A percentile compares a stretch with the other conserved stretches of the same genome.
phyloP scores from a whole-genome alignment of 2,329 filamentous ascomycete species.

The Orbilia ellipsospora region DNA sequence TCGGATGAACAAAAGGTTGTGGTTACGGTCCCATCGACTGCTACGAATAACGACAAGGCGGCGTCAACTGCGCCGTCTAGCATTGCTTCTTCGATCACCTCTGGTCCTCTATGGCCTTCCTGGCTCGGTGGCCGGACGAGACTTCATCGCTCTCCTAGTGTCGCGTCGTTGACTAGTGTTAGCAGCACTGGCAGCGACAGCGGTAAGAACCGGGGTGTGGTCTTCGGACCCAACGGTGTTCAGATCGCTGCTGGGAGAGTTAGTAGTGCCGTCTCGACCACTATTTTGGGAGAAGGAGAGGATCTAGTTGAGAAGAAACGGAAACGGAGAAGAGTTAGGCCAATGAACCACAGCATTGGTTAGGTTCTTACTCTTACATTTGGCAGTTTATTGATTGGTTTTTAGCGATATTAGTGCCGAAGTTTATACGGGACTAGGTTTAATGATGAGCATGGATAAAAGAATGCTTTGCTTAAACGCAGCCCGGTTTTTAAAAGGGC shows the following conservation, averaged over 20 bases:
- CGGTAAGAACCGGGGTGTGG: slow-evolving; percentile 34
- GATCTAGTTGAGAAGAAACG: slow-evolving; percentile 48
- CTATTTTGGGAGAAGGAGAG: slow-evolving; percentile 42
- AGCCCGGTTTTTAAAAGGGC: too few species aligned
- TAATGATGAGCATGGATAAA: slow-evolving; percentile 1
- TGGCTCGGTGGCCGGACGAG: slow-evolving; percentile 43
- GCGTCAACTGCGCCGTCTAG: slow-evolving; percentile 42
- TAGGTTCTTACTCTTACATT: background rate
- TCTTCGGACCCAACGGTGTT: slow-evolving; percentile 45
- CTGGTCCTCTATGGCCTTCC: slow-evolving; percentile 40
- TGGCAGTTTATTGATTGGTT: background rate
- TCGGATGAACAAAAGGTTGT: slow-evolving; percentile 4
- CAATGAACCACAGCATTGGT: slow-evolving; percentile 12
- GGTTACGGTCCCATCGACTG: background rate
- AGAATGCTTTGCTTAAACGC: background rate
- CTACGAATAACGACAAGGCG: slow-evolving; percentile 16
- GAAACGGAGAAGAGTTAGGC: slow-evolving; percentile 11
- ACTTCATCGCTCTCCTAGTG: slow-evolving; percentile 36
- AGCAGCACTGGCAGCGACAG: slow-evolving; percentile 34
- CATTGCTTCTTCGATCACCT: slow-evolving; percentile 33
- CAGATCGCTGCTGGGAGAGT: slow-evolving; percentile 33
- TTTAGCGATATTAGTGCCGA: too few species aligned
- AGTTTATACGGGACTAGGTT: background rate
- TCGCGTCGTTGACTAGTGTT: slow-evolving; percentile 46
- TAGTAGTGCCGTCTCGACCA: slow-evolving; percentile 38